phyloP scores from a whole-genome alignment of 2,329 filamentous ascomycete species.

The Paracamarosporium sp. region DNA sequence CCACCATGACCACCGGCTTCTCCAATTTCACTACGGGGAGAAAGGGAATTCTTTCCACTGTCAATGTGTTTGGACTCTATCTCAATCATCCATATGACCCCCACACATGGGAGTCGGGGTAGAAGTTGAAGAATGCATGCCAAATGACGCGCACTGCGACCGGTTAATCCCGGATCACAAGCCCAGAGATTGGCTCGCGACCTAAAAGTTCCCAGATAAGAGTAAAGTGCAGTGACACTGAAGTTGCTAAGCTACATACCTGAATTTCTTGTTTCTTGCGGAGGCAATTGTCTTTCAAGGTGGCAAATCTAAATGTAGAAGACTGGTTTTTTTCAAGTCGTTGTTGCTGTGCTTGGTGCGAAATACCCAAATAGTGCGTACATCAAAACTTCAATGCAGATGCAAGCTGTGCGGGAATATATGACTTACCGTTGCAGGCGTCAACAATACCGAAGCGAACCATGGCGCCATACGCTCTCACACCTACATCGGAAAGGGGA shows the following conservation, averaged over 20 bases:
- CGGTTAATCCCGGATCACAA: slow-evolving; percentile 6
- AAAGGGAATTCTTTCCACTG: not conserved
- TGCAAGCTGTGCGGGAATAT: not conserved
- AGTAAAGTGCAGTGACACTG: not conserved
- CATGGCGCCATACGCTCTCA: slow-evolving; percentile 30
- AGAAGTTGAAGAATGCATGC: not conserved
- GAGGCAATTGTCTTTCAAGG: not conserved
- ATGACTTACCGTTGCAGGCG: not conserved
- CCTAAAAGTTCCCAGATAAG: not conserved
- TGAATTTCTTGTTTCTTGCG: not conserved
- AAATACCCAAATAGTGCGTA: not conserved
- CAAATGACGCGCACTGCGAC: not conserved
- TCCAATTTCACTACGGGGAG: slow-evolving; percentile 7
- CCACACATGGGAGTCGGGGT: not conserved
- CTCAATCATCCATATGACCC: slow-evolving; percentile 1
- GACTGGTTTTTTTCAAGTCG: not conserved
- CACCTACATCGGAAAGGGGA: slow-evolving; percentile 20
- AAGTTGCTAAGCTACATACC: not conserved
- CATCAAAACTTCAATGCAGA: not conserved
- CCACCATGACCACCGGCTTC: not conserved
- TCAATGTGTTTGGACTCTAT: not conserved
- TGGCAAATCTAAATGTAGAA: not conserved
- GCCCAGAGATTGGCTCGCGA: not conserved
- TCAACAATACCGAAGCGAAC: not conserved
- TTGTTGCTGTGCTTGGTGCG: not conserved